Conservation (phyloP, 768 basidiomycete species). For the Auricularia sp. region DNA sequence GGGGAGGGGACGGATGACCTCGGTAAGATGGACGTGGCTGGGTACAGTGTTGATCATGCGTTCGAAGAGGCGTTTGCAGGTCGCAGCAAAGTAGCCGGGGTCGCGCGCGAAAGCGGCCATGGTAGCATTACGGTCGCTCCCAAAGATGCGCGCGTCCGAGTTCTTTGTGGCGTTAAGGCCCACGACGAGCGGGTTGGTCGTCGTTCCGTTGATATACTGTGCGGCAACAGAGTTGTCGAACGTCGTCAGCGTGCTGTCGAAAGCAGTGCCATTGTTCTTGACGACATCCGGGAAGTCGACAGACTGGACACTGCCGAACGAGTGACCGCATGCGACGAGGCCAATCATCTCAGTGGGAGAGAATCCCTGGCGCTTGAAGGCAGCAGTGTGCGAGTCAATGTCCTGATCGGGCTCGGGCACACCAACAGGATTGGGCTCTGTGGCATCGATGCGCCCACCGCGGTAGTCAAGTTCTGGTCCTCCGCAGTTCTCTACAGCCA, state of each 20-base stretch:
- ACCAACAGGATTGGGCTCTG: constrained; percentile 28
- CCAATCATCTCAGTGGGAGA: constrained; percentile 37
- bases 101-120: constrained; percentile 27
- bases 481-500: constrained; percentile 33
- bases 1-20: constrained; percentile 19
- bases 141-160: constrained; percentile 34
- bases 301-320: constrained; percentile 38
- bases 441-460: constrained; percentile 34
- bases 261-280: neutral
- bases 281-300: constrained; percentile 38
- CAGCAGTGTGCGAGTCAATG: constrained; percentile 28
- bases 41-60: constrained; percentile 44
- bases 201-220: constrained; percentile 31
- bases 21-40: constrained; percentile 32
- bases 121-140: constrained; percentile 31
- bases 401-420: constrained; percentile 35
- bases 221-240: constrained; percentile 18
- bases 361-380: constrained; percentile 37
- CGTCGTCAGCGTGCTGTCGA: constrained; percentile 5
- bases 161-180: constrained; percentile 24
- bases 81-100: constrained; percentile 26
- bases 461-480: constrained; percentile 36
- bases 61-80: constrained; percentile 31
- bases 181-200: constrained; percentile 31
- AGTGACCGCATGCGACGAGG: constrained; percentile 44